Percentiles rank a stretch among this genome's conserved stretches.
Evolutionary conservation across 176 grass and related monocot genomes (phyloP).

Genomic region (Rhynchospora breviuscula): DNA sequence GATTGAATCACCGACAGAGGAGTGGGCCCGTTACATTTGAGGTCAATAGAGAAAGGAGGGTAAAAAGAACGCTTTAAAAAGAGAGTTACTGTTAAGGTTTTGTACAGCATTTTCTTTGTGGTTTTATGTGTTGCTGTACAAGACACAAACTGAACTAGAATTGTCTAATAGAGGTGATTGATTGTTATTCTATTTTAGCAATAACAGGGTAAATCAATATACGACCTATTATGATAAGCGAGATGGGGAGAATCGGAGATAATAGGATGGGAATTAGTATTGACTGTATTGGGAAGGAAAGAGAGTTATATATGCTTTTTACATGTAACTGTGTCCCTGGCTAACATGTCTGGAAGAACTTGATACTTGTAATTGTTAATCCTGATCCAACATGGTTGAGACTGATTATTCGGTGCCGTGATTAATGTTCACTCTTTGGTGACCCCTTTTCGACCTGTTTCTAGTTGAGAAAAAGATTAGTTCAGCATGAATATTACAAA

Average conservation of each 20-base stretch:
- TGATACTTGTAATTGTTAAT: constrained; percentile 4
- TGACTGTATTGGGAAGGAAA: not conserved
- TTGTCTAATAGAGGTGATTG: not conserved
- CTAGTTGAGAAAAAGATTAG: too few relatives aligned
- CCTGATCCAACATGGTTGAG: not conserved
- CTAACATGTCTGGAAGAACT: not conserved
- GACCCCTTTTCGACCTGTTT: too few relatives aligned
- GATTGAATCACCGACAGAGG: constrained; percentile 17
- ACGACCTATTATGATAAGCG: too few relatives aligned
- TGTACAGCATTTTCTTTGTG: constrained; percentile 4
- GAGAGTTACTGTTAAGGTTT: not conserved
- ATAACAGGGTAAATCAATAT: not conserved
- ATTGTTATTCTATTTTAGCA: not conserved
- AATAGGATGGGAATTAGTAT: not conserved
- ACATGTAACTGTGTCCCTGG: constrained; percentile 6
- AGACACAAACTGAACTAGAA: not conserved
- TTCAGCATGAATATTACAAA: too few relatives aligned
- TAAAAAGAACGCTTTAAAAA: constrained; percentile 8
- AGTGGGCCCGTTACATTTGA: constrained; percentile 24
- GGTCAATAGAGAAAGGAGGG: constrained; percentile 13
- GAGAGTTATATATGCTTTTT: constrained; percentile 13
- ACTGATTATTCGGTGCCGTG: not conserved
- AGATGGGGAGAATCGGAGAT: not conserved
- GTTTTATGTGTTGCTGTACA: not conserved
- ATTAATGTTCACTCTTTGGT: too few relatives aligned